Evolutionary conservation across 2,329 filamentous ascomycete species (phyloP).

Genomic region (Lasiodiplodia gonubiensis): DNA sequence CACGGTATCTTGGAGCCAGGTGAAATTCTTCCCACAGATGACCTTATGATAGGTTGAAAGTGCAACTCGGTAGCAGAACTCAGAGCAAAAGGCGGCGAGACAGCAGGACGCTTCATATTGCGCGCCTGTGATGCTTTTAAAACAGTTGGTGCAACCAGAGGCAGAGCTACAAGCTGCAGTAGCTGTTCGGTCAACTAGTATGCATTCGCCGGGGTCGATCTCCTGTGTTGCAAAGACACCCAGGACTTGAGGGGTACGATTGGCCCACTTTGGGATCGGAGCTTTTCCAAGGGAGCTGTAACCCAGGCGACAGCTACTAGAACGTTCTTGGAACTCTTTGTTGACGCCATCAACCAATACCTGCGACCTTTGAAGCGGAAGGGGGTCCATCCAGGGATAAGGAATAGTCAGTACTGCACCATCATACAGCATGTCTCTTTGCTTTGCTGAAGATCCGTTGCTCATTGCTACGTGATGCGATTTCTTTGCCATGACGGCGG

Average conservation of each 20-base stretch:
- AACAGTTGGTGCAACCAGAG: slow-evolving; percentile 35
- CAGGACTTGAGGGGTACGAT: neutral
- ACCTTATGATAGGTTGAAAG: slow-evolving; percentile 36
- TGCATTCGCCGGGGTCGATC: slow-evolving; percentile 31
- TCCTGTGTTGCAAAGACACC: slow-evolving; percentile 11
- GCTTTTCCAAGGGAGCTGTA: slow-evolving; percentile 1
- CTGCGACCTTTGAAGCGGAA: slow-evolving; percentile 25
- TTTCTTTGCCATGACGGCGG: slow-evolving; percentile 29
- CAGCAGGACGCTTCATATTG: slow-evolving; percentile 35
- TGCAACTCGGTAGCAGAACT: slow-evolving; percentile 35
- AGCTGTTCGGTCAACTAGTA: slow-evolving; percentile 31
- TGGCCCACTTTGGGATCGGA: neutral
- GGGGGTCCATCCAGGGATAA: slow-evolving; percentile 31
- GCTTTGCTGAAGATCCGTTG: neutral
- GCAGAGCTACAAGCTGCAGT: slow-evolving; percentile 34
- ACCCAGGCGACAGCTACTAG: neutral
- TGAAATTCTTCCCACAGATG: slow-evolving; percentile 40
- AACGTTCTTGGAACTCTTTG: slow-evolving; percentile 1
- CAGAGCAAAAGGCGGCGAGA: slow-evolving; percentile 36
- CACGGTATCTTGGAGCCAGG: slow-evolving; percentile 33
- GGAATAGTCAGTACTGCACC: slow-evolving; percentile 32
- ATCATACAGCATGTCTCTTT: slow-evolving; percentile 32
- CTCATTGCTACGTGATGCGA: slow-evolving; percentile 26
- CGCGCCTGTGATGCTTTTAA: slow-evolving; percentile 31
- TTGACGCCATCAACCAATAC: slow-evolving; percentile 27